Evolutionary conservation across 2,329 filamentous ascomycete genomes (phyloP).

Genomic region (Plenodomus lindquistii): DNA sequence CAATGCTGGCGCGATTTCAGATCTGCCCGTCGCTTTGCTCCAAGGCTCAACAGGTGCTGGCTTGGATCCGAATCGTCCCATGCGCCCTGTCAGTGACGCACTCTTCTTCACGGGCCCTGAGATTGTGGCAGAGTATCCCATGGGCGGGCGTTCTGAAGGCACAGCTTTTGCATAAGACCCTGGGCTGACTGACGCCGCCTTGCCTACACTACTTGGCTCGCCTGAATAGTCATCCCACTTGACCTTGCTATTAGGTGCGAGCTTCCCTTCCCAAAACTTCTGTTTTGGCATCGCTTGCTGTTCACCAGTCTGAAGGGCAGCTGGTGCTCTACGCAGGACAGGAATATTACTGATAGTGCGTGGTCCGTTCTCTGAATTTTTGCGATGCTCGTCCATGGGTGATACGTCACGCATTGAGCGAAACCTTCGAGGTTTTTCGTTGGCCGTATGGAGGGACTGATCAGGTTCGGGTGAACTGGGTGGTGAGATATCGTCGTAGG

Average conservation of each 20-base stretch:
- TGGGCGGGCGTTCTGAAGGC: slow-evolving; percentile 17
- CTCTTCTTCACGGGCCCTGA: slow-evolving; percentile 32
- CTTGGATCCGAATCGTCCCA: slow-evolving; percentile 28
- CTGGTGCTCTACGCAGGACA: slow-evolving; percentile 39
- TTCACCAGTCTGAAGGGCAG: slow-evolving; percentile 22
- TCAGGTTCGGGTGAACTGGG: slow-evolving; percentile 46
- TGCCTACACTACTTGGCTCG: slow-evolving; percentile 61
- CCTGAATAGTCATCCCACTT: slow-evolving; percentile 70
- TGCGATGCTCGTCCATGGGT: slow-evolving; percentile 45
- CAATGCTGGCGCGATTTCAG: slow-evolving; percentile 65
- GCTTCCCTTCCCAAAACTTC: slow-evolving; percentile 44
- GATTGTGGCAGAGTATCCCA: slow-evolving; percentile 42
- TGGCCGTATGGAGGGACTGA: slow-evolving; percentile 15
- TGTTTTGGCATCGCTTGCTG: slow-evolving; percentile 20
- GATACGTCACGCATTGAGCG: slow-evolving; percentile 45
- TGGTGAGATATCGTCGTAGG: slow-evolving; percentile 42
- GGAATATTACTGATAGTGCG: slow-evolving; percentile 34
- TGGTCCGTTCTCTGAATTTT: slow-evolving; percentile 6
- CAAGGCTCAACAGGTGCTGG: slow-evolving; percentile 56
- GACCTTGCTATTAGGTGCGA: slow-evolving; percentile 40
- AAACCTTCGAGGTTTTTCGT: slow-evolving; percentile 29
- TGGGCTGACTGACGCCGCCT: slow-evolving; percentile 61
- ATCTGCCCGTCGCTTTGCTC: slow-evolving; percentile 74
- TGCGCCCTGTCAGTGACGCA: slow-evolving; percentile 36
- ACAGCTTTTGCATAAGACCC: slow-evolving; percentile 40